Percentiles rank a stretch among this genome's conserved stretches.
These are phyloP conservation scores for Borovskyia barvae DNA, from an alignment of 208 protist genomes.

Conservation along the genomic window DNA sequence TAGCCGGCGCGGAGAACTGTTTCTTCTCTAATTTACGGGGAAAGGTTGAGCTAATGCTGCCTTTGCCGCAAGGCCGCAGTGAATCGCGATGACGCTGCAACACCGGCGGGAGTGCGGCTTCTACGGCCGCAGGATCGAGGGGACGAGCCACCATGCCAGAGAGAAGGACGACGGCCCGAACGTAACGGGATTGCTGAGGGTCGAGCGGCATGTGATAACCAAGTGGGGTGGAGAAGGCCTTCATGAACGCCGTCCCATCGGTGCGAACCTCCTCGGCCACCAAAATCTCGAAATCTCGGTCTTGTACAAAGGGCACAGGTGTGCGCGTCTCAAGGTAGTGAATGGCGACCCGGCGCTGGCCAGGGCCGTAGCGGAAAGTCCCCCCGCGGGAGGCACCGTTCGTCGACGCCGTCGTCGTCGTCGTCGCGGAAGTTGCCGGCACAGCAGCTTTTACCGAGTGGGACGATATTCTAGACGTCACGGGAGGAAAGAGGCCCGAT, in stretches of 20 bases:
- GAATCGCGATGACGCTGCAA: conserved; percentile 11
- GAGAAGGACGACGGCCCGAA: conserved; percentile 57
- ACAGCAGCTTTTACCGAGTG: no score
- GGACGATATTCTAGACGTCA: no score
- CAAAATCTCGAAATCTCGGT: conserved; percentile 79
- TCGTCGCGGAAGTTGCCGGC: background rate
- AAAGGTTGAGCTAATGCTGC: background rate
- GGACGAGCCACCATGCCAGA: conserved; percentile 65
- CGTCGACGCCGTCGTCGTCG: background rate
- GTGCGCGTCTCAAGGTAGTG: conserved; percentile 69
- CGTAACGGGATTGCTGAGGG: conserved; percentile 57
- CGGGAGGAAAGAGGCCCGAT: no score
- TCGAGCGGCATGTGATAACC: conserved; percentile 58
- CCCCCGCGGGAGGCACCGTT: background rate
- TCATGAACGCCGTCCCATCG: conserved; percentile 62
- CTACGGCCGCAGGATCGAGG: conserved; percentile 5
- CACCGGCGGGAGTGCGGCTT: conserved; percentile 9
- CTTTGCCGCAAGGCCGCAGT: background rate
- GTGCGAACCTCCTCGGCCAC: conserved; percentile 50
- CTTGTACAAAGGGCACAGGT: conserved; percentile 59
- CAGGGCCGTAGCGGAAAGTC: conserved; percentile 32
- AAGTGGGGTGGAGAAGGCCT: conserved; percentile 67
- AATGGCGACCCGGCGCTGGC: conserved; percentile 63
- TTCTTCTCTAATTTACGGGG: no score
- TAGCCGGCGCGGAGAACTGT: no score